Conservation (phyloP, 1,284 basidiomycete species). For the Ceratobasidium sp. region DNA sequence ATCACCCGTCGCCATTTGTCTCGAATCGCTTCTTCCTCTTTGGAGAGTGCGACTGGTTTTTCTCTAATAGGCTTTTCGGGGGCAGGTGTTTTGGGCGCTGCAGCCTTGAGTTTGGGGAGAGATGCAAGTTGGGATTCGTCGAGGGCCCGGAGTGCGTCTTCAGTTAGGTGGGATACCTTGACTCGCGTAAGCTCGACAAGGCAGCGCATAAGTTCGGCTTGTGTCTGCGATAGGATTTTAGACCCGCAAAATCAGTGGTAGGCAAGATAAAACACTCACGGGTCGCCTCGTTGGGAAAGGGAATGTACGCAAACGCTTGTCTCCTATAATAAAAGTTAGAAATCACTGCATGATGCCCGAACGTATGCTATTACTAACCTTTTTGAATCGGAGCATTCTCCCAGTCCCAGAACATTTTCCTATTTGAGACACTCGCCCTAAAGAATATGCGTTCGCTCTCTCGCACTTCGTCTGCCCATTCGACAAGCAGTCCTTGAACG, state of each 20-base stretch:
- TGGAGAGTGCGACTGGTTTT: constrained; percentile 64
- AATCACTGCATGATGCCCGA: neutral
- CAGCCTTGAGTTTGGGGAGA: constrained; percentile 67
- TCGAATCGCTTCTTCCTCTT: constrained; percentile 78
- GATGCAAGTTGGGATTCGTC: constrained; percentile 90
- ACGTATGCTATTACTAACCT: constrained; percentile 51
- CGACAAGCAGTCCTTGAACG: constrained; percentile 79
- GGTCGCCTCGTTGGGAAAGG: constrained; percentile 94
- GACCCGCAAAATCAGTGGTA: neutral
- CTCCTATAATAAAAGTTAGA: constrained; percentile 56
- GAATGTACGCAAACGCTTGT: constrained; percentile 85
- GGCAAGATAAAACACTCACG: constrained; percentile 61
- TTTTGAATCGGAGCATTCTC: constrained; percentile 73
- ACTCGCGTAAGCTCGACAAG: constrained; percentile 87
- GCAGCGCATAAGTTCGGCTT: constrained; percentile 89
- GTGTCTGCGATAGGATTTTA: constrained; percentile 66
- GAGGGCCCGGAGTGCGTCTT: constrained; percentile 83
- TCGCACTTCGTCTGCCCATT: constrained; percentile 86
- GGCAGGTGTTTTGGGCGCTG: constrained; percentile 51
- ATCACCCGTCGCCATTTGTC: constrained; percentile 84
- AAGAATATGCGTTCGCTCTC: constrained; percentile 89
- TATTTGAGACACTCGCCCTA: constrained; percentile 84
- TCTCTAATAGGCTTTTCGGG: constrained; percentile 61
- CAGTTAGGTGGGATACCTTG: constrained; percentile 87
- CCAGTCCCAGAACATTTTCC: constrained; percentile 88